Percentiles rank a stretch among this genome's conserved stretches.
Conservation (phyloP, 2,329 filamentous ascomycete species). For the Cercospora sp. region DNA sequence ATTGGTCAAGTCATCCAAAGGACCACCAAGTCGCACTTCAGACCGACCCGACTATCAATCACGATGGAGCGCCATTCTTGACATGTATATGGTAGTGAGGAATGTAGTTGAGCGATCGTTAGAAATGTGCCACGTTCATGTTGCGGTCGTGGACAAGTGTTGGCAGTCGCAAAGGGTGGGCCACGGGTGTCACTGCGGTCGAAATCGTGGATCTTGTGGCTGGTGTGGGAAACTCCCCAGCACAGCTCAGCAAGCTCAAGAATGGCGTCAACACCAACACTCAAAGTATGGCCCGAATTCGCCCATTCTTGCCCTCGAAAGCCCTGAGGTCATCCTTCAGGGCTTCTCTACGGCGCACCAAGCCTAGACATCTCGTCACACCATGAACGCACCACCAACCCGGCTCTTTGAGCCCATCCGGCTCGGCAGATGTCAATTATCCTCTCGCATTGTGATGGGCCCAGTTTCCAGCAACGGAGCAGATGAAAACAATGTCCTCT, state of each 20-base stretch:
- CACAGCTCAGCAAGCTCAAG: constrained; percentile 7
- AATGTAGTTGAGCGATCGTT: too few species aligned
- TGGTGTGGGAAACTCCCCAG: neutral
- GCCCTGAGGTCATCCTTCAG: neutral
- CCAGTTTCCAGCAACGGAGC: constrained; percentile 52
- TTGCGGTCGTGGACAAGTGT: neutral
- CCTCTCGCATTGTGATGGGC: constrained; percentile 55
- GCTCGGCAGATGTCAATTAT: constrained; percentile 45
- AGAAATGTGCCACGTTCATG: neutral
- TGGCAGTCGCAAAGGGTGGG: neutral
- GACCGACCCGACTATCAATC: too few species aligned
- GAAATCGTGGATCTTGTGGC: neutral
- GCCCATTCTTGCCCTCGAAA: neutral
- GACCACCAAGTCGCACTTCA: too few species aligned
- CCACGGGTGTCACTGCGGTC: neutral
- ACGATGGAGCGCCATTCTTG: too few species aligned
- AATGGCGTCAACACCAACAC: constrained; percentile 8
- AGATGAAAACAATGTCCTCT: constrained; percentile 42
- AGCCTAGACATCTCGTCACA: neutral
- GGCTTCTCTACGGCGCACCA: neutral
- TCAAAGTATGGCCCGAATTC: neutral
- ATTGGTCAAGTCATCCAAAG: too few species aligned
- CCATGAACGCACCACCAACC: neutral
- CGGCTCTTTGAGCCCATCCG: constrained; percentile 45
- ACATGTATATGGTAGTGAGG: too few species aligned